Conservation (phyloP, 1,284 basidiomycete species). For the Albatrellus sp. region DNA sequence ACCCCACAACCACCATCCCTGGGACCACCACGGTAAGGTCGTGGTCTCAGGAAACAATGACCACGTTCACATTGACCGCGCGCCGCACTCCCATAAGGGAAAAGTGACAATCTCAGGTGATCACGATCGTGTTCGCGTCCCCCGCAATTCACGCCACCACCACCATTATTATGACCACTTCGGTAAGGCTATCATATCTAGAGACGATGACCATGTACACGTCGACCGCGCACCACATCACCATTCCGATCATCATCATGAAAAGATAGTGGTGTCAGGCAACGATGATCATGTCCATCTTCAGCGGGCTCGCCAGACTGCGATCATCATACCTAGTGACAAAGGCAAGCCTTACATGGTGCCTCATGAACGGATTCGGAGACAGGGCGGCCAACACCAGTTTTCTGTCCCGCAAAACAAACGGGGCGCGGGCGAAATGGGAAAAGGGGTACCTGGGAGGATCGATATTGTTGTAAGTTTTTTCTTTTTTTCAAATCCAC, state of each 20-base stretch:
- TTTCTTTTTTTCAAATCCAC: neutral
- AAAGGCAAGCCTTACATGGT: slow-evolving; percentile 13
- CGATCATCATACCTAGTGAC: slow-evolving; percentile 9
- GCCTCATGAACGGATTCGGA: slow-evolving; percentile 8
- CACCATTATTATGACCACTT: slow-evolving; percentile 1
- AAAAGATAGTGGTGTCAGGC: slow-evolving; percentile 13
- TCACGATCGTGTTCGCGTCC: slow-evolving; percentile 7
- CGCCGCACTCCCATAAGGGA: slow-evolving; percentile 5
- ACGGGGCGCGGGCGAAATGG: slow-evolving; percentile 6
- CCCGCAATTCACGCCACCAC: neutral
- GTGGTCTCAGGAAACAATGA: slow-evolving; percentile 16
- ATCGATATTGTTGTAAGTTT: slow-evolving; percentile 35
- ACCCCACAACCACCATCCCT: neutral
- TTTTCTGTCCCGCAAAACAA: slow-evolving; percentile 10
- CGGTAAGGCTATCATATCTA: slow-evolving; percentile 2
- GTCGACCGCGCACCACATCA: neutral
- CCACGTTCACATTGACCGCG: slow-evolving; percentile 12
- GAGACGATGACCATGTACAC: slow-evolving; percentile 3
- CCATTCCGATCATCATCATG: slow-evolving; percentile 2
- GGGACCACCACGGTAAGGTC: slow-evolving; percentile 10
- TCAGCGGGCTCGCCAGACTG: neutral
- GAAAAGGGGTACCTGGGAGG: slow-evolving; percentile 26
- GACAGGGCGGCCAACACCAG: slow-evolving; percentile 1
- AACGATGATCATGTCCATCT: neutral
- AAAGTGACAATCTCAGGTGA: slow-evolving; percentile 7